Percentiles rank a stretch among this genome's conserved stretches.
Evolutionary conservation across 768 basidiomycete genomes (phyloP).

Genomic region (Panellus pusillus): DNA sequence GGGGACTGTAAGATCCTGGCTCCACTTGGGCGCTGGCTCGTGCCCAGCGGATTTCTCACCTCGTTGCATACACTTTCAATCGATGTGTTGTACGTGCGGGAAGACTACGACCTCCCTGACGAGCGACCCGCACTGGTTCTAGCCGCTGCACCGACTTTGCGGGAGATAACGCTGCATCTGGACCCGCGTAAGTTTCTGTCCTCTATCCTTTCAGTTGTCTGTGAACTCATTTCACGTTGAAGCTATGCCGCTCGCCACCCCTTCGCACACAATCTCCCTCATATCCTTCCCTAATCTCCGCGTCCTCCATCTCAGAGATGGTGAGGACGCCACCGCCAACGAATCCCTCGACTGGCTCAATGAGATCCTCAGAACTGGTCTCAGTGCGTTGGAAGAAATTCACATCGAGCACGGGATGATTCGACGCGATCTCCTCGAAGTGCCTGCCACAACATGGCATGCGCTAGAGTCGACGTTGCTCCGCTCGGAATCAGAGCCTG

Average conservation of each 20-base stretch:
- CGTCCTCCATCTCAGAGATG: constrained; percentile 8
- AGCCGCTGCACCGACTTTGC: background rate
- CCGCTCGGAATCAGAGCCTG: background rate
- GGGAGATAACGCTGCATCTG: constrained; percentile 9
- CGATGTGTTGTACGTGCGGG: constrained; percentile 6
- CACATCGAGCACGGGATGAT: constrained; percentile 13
- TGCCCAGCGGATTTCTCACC: constrained; percentile 5
- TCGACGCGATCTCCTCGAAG: constrained; percentile 8
- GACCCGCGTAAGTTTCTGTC: constrained; percentile 14
- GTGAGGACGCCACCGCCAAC: constrained; percentile 5
- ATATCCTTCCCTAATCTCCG: constrained; percentile 9
- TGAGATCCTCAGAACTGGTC: background rate
- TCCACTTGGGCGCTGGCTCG: constrained; percentile 12
- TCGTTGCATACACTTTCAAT: constrained; percentile 9
- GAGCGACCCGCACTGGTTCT: constrained; percentile 1
- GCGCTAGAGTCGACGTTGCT: constrained; percentile 10
- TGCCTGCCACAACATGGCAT: constrained; percentile 9
- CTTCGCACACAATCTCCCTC: background rate
- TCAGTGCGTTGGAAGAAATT: constrained; percentile 4
- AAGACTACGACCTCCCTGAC: constrained; percentile 12
- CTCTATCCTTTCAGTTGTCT: background rate
- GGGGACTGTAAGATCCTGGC: constrained; percentile 13
- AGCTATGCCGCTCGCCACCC: constrained; percentile 3
- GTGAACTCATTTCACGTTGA: background rate
- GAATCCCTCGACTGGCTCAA: constrained; percentile 11